Evolutionary conservation across 306 rosid genomes (phyloP).

Genomic region (Quercus aquifolioides): DNA sequence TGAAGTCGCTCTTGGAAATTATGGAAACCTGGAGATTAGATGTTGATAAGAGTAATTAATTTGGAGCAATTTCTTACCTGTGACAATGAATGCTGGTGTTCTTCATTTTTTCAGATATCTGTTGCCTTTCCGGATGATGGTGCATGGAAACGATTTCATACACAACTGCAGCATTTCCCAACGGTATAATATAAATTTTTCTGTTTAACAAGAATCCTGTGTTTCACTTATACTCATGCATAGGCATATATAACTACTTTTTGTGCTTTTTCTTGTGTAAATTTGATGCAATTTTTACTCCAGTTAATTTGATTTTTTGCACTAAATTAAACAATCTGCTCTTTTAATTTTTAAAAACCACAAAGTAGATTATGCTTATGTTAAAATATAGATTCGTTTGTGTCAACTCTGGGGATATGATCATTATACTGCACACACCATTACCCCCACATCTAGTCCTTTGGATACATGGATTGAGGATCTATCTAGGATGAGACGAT

Average conservation of each 20-base stretch:
- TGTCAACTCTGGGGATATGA: not conserved
- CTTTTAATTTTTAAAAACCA: not conserved
- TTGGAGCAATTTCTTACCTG: constrained; percentile 9
- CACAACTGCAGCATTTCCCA: constrained; percentile 91
- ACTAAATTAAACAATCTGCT: not conserved
- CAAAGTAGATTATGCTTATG: not conserved
- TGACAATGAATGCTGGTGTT: constrained; percentile 5
- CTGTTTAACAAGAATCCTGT: constrained; percentile 9
- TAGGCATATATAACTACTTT: constrained; percentile 4
- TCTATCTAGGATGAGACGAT: not conserved
- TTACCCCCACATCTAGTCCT: not conserved
- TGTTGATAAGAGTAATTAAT: constrained; percentile 1
- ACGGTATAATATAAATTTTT: constrained; percentile 45
- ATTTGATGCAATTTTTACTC: not conserved
- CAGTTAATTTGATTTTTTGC: not conserved
- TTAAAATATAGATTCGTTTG: not conserved
- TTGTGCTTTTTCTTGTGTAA: not conserved
- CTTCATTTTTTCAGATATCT: constrained; percentile 52
- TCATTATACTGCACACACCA: not conserved
- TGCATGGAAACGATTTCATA: constrained; percentile 97
- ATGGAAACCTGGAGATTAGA: constrained; percentile 3
- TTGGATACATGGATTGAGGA: not conserved
- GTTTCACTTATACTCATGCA: constrained; percentile 9
- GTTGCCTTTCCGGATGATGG: constrained; percentile 98
- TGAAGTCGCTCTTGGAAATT: not conserved